phyloP scores from a whole-genome alignment of 345 rosid species.

The Lagerstroemia speciosa region DNA sequence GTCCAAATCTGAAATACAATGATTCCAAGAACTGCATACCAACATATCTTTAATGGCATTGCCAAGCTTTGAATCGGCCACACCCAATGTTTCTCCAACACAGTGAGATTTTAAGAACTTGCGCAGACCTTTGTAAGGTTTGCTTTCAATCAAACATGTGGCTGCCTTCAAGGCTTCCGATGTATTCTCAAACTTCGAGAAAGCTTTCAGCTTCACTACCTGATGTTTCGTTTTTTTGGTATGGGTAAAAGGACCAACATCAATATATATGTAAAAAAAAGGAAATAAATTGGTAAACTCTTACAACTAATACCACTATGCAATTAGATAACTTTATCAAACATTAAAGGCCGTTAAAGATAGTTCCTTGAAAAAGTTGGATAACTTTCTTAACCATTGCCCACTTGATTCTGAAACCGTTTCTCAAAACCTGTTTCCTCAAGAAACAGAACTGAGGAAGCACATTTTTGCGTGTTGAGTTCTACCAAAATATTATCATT shows the following conservation, averaged over 20 bases:
- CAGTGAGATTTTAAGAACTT: slow-evolving; percentile 71
- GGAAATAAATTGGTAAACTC: neutral
- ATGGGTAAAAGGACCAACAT: neutral
- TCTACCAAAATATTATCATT: neutral
- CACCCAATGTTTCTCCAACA: slow-evolving; percentile 56
- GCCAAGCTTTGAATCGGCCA: slow-evolving; percentile 93
- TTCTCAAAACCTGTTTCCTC: neutral
- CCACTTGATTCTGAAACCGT: too few relatives aligned
- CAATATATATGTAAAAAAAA: neutral
- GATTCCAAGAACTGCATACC: slow-evolving; percentile 27
- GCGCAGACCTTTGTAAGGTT: slow-evolving; percentile 67
- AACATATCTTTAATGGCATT: slow-evolving; percentile 80
- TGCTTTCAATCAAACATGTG: slow-evolving; percentile 58
- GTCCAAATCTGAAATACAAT: neutral
- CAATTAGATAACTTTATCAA: neutral
- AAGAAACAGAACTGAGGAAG: neutral
- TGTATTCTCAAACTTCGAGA: slow-evolving; percentile 84
- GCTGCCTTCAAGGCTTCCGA: slow-evolving; percentile 77
- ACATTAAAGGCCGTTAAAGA: neutral
- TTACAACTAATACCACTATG: neutral
- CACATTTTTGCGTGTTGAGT: neutral
- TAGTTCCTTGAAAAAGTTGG: neutral
- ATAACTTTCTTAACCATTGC: neutral
- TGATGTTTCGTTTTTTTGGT: slow-evolving; percentile 7
- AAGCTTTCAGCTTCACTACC: slow-evolving; percentile 78